Conservation (phyloP, 805 yeast genomes). For the Candida glaebosa region DNA sequence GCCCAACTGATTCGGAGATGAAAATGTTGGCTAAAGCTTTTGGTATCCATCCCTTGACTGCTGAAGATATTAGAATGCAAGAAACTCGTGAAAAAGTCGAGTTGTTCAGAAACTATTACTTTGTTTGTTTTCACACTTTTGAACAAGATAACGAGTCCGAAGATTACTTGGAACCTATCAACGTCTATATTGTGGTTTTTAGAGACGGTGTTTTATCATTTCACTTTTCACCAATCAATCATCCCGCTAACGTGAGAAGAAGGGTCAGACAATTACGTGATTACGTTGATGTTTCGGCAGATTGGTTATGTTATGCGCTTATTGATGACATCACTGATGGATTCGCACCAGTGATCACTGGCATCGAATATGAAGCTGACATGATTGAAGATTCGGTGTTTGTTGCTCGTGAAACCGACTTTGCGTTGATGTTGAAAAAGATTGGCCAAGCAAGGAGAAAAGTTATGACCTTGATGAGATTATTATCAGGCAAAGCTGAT, state of each 20-base stretch:
- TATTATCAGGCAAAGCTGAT: conserved; percentile 91
- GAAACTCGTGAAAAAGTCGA: conserved; percentile 98
- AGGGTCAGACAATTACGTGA: conserved; percentile 78
- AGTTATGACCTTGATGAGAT: conserved; percentile 88
- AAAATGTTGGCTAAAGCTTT: conserved; percentile 86
- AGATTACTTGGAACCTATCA: conserved; percentile 78
- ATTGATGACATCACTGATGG: conserved; percentile 85
- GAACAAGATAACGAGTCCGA: conserved; percentile 80
- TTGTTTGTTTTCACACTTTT: conserved; percentile 95
- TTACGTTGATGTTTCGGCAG: conserved; percentile 73
- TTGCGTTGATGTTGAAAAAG: conserved; percentile 69
- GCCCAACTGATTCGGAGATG: conserved; percentile 96
- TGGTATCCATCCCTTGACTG: conserved; percentile 96
- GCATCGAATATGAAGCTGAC: conserved; percentile 77
- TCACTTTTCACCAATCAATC: conserved; percentile 57
- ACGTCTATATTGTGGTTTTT: conserved; percentile 66
- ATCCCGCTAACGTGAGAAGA: conserved; percentile 70
- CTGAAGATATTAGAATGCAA: conserved; percentile 95
- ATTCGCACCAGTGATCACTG: conserved; percentile 76
- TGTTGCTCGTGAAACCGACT: conserved; percentile 69
- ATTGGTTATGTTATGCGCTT: conserved; percentile 79
- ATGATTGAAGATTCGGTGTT: conserved; percentile 85
- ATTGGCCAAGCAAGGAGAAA: conserved; percentile 88
- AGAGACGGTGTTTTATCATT: conserved; percentile 57
- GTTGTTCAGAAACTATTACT: conserved; percentile 82